These are phyloP conservation scores for Neopestalotiopsis rosae DNA, from an alignment of 2,329 filamentous ascomycete genomes.

Conservation along the genomic window DNA sequence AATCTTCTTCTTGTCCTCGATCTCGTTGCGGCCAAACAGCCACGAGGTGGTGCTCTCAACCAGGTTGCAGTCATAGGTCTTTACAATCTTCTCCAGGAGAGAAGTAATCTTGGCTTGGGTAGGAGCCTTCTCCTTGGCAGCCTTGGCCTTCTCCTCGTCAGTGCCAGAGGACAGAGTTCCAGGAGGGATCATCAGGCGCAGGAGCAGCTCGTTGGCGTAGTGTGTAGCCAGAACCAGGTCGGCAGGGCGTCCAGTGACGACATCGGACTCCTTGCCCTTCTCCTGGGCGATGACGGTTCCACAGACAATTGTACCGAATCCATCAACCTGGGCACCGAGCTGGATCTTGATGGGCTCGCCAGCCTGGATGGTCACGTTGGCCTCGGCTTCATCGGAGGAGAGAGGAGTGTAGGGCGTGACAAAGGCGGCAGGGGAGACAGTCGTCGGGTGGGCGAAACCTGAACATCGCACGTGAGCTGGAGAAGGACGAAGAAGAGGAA, in stretches of 20 bases:
- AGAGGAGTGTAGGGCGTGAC: conserved; percentile 97
- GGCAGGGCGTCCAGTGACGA: conserved; percentile 77
- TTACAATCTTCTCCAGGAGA: conserved; percentile 88
- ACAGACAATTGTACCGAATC: conserved; percentile 95
- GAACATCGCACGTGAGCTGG: conserved; percentile 14
- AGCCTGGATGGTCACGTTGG: conserved; percentile 77
- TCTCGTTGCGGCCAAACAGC: conserved; percentile 96
- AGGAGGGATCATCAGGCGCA: conserved; percentile 90
- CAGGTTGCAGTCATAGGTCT: conserved; percentile 87
- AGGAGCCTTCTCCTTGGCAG: conserved; percentile 78
- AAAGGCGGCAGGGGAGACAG: conserved; percentile 90
- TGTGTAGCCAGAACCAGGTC: conserved; percentile 90
- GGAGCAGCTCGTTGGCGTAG: conserved; percentile 93
- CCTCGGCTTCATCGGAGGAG: conserved; percentile 84
- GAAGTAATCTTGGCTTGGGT: conserved; percentile 86
- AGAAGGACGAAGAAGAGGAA: not conserved
- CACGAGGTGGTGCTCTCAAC: conserved; percentile 99
- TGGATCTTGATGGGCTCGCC: conserved; percentile 96
- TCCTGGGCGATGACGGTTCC: conserved; percentile 81
- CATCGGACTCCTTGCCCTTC: conserved; percentile 64
- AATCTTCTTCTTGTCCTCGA: conserved; percentile 97
- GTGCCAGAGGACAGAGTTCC: conserved; percentile 81
- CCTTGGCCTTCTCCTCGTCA: conserved; percentile 96
- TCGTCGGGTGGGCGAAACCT: conserved; percentile 94
- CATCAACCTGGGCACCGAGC: conserved; percentile 98